Evolutionary conservation across 805 yeast species (phyloP).

Genomic region (Starmerella geochares): DNA sequence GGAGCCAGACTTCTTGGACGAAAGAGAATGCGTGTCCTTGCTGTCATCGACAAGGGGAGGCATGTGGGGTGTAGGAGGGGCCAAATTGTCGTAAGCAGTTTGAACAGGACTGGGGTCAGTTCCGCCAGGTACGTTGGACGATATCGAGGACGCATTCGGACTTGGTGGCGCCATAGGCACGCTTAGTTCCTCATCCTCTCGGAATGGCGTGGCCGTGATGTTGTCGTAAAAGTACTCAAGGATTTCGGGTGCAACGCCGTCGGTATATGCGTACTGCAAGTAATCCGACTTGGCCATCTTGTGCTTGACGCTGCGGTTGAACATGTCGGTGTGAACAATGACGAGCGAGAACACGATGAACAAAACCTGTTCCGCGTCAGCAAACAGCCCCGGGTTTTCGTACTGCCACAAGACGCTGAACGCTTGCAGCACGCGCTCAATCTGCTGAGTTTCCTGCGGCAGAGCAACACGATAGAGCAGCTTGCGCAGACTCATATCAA

Average conservation of each 20-base stretch:
- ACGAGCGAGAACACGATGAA: constrained; percentile 54
- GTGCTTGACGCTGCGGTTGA: constrained; percentile 53
- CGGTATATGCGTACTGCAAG: constrained; percentile 37
- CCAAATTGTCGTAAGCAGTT: neutral
- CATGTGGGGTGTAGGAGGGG: neutral
- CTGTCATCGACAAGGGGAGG: constrained; percentile 1
- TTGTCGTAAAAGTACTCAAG: constrained; percentile 55
- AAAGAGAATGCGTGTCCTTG: constrained; percentile 11
- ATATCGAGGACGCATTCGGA: neutral
- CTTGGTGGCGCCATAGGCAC: constrained; percentile 4
- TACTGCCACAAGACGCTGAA: constrained; percentile 46
- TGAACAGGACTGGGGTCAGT: constrained; percentile 1
- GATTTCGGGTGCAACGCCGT: constrained; percentile 32
- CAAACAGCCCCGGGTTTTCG: constrained; percentile 35
- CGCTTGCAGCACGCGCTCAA: constrained; percentile 53
- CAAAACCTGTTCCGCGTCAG: constrained; percentile 46
- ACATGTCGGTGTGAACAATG: constrained; percentile 65
- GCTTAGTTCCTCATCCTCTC: constrained; percentile 35
- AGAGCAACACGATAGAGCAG: constrained; percentile 48
- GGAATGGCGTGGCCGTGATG: constrained; percentile 49
- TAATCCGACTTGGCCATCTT: constrained; percentile 61
- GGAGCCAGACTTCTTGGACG: constrained; percentile 17
- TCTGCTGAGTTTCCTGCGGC: constrained; percentile 68
- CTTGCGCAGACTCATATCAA: constrained; percentile 56
- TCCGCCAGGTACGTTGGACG: neutral